phyloP scores from a whole-genome alignment of 495 filamentous ascomycete species.

The Daldinia decipiens region DNA sequence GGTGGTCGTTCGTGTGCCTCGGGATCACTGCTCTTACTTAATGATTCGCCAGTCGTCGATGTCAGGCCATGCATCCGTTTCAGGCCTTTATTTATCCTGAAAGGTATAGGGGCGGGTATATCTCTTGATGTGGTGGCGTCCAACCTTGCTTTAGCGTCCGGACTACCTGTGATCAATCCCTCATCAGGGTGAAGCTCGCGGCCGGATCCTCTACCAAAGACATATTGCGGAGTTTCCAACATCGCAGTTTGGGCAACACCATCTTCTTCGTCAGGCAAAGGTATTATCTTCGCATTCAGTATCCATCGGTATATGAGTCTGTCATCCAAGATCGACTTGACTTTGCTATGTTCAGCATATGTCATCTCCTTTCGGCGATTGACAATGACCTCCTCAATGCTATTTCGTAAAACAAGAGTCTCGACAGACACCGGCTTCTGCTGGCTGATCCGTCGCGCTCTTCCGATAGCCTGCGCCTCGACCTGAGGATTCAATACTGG shows the following conservation, averaged over 20 bases:
- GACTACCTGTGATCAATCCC: conserved; percentile 46
- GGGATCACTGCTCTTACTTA: background rate
- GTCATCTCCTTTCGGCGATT: conserved; percentile 80
- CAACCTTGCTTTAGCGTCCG: conserved; percentile 25
- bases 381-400: conserved; percentile 87
- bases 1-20: background rate
- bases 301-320: conserved; percentile 81
- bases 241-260: conserved; percentile 65
- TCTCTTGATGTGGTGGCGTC: background rate
- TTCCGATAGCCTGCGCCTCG: conserved; percentile 91
- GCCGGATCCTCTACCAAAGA: conserved; percentile 67
- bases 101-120: background rate
- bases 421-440: conserved; percentile 83
- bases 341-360: conserved; percentile 73
- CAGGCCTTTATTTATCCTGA: conserved; percentile 12
- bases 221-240: conserved; percentile 61
- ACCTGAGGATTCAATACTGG: conserved; percentile 87
- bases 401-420: conserved; percentile 82
- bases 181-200: conserved; percentile 50
- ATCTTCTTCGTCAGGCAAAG: conserved; percentile 60
- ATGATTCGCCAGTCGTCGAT: background rate
- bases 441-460: conserved; percentile 89
- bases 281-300: conserved; percentile 72
- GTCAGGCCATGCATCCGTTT: conserved; percentile 32
- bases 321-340: conserved; percentile 79